Percentiles rank a stretch among this genome's conserved stretches.
Evolutionary conservation across 768 basidiomycete species (phyloP).

Genomic region (Tylopilus balloui): DNA sequence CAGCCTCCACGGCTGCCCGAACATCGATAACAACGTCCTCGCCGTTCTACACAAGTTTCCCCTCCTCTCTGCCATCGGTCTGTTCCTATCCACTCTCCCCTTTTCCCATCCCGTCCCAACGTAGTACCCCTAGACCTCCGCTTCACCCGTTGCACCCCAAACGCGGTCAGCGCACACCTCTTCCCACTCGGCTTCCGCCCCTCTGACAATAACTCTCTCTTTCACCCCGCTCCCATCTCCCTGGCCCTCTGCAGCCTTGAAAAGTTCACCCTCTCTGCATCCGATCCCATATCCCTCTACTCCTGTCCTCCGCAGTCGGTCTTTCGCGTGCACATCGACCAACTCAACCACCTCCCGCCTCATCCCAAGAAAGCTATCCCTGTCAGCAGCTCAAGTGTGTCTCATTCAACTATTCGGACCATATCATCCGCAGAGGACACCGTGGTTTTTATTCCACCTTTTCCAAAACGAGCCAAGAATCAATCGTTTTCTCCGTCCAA

Average conservation of each 20-base stretch:
- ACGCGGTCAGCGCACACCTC: slow-evolving; percentile 15
- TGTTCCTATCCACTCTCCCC: slow-evolving; percentile 19
- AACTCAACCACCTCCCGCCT: slow-evolving; percentile 8
- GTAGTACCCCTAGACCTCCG: slow-evolving; percentile 40
- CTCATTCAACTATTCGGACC: slow-evolving; percentile 1
- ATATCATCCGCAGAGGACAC: slow-evolving; percentile 9
- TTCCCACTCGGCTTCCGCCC: slow-evolving; percentile 27
- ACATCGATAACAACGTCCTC: slow-evolving; percentile 44
- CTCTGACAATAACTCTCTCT: slow-evolving; percentile 30
- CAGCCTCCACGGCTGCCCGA: slow-evolving; percentile 48
- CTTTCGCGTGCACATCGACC: slow-evolving; percentile 27
- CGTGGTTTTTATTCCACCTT: slow-evolving; percentile 20
- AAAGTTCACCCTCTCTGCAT: slow-evolving; percentile 10
- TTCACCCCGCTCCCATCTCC: slow-evolving; percentile 40
- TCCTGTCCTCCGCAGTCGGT: slow-evolving; percentile 24
- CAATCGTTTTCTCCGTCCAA: neutral
- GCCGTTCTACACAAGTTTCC: slow-evolving; percentile 44
- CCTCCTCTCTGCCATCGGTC: slow-evolving; percentile 59
- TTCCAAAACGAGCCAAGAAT: slow-evolving; percentile 2
- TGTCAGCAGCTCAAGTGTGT: neutral
- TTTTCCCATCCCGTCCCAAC: slow-evolving; percentile 1
- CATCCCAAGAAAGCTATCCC: neutral
- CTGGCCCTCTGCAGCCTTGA: slow-evolving; percentile 34
- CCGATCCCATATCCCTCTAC: slow-evolving; percentile 23
- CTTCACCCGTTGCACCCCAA: slow-evolving; percentile 41